These are phyloP conservation scores for Erucastrum elatum DNA, from an alignment of 345 rosid genomes.

Conservation along the genomic window DNA sequence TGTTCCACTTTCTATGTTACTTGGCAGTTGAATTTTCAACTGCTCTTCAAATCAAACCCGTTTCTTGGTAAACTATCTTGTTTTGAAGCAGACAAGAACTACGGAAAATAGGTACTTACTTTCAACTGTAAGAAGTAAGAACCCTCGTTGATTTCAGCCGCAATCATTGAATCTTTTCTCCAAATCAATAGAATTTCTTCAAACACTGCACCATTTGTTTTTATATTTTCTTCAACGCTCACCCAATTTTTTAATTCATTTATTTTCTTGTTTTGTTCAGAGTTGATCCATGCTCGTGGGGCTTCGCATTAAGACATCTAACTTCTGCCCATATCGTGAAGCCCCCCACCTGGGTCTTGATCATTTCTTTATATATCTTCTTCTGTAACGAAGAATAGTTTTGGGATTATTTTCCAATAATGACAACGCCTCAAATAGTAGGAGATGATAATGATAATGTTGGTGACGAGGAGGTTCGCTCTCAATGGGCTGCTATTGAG, in stretches of 20 bases:
- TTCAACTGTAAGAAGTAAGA: not conserved
- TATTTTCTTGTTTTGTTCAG: not conserved
- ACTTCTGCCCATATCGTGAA: not conserved
- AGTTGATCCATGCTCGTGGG: not conserved
- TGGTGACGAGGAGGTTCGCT: not conserved
- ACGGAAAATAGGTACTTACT: not conserved
- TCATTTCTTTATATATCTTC: not conserved
- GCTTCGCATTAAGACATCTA: not conserved
- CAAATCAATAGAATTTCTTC: not conserved
- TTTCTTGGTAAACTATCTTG: not conserved
- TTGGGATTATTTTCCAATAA: not conserved
- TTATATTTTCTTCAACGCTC: not conserved
- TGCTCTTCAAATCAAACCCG: not conserved
- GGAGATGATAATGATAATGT: not conserved
- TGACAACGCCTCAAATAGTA: not conserved
- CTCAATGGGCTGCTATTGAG: slow-evolving; percentile 50
- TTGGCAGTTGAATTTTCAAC: not conserved
- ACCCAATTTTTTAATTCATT: not conserved
- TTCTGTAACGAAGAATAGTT: not conserved
- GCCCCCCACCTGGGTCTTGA: not conserved
- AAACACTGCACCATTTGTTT: not conserved
- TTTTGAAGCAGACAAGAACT: not conserved
- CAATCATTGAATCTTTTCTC: not conserved
- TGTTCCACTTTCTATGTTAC: not conserved
- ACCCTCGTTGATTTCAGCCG: not conserved